Evolutionary conservation across 1,284 basidiomycete genomes (phyloP).

Genomic region (Puccinia brachypodii): DNA sequence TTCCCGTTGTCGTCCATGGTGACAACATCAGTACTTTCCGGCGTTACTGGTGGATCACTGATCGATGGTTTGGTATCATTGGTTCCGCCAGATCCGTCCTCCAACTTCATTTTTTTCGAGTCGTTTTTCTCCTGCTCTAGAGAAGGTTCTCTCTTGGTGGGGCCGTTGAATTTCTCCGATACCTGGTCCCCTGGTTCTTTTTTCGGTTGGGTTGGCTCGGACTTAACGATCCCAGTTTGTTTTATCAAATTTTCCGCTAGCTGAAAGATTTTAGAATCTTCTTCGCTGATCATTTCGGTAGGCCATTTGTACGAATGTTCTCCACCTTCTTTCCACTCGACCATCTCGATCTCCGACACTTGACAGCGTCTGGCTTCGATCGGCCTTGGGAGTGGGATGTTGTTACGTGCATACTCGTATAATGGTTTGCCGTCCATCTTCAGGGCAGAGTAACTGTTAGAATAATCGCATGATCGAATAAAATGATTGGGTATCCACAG

Average conservation of each 20-base stretch:
- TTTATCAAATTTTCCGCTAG: conserved; percentile 62
- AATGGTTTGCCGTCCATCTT: conserved; percentile 97
- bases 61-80: neutral
- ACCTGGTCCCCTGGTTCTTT: conserved; percentile 48
- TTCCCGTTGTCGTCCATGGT: conserved; percentile 48
- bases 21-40: conserved; percentile 52
- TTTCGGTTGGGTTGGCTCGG: conserved; percentile 51
- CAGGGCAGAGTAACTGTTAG: conserved; percentile 83
- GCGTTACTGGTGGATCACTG: neutral
- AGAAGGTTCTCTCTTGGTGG: conserved; percentile 7
- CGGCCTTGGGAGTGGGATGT: conserved; percentile 83
- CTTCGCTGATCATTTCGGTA: conserved; percentile 66
- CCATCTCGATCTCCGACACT: conserved; percentile 73
- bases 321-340: conserved; percentile 57
- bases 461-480: conserved; percentile 44
- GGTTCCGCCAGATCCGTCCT: neutral
- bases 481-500: conserved; percentile 15
- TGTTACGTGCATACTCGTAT: conserved; percentile 92
- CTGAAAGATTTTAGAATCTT: conserved; percentile 71
- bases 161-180: neutral
- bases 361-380: conserved; percentile 84
- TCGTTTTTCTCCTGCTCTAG: conserved; percentile 45
- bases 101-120: conserved; percentile 57
- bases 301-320: conserved; percentile 64
- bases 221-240: conserved; percentile 52